Evolutionary conservation across 495 filamentous ascomycete genomes (phyloP), one percentile per base, ranked within the genome.

Genomic region (Neurospora tetrasperma): DNA sequence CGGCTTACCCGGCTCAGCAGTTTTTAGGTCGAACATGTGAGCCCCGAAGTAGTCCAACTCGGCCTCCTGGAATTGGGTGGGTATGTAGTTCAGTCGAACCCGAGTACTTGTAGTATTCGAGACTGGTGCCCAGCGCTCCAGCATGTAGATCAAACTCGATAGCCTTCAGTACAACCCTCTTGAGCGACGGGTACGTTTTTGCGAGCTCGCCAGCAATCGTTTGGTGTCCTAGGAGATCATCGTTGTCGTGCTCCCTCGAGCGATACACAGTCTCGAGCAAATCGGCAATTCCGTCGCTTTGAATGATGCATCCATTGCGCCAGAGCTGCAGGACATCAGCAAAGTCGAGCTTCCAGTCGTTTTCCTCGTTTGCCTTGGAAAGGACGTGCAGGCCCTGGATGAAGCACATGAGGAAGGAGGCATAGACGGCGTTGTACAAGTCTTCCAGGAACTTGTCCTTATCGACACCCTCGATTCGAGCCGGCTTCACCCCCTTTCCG

Each of bases 291-390:
- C 87, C 81, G 73, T 92, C 91, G 2, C 89, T 85, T 76, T 89
- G 85, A 77, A 93, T 93, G 79, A 94, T 93, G 78, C 91, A 93
- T 5, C 92, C 91, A 3, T 84, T 87, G 2, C 89, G 87, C 92
- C 91, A 93, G 75, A 93, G 89, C 75, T 90, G 86, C 6, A 92
- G 77, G 70, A 90, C 86, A 6, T 85, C 84, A 4, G 81, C 80
- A 40, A 89, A 84, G 73, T 90, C 82, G 72, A 93, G 84, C 27
- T 87, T 80, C 91, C 91, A 93, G 39, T 83, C 75, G 54, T 92
- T 85, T 40, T 88, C 84, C 42, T 85, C 82, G 69, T 90, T 87
- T 0, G 90, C 87, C 35, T 84, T 83, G 7, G 86, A 86, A 73
- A 94, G 91, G 59, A 93, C 79, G 75, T 90, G 87, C 39, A 94